Conservation (phyloP, 1,139 yeast genomes). For the Kodamaea sp. region DNA sequence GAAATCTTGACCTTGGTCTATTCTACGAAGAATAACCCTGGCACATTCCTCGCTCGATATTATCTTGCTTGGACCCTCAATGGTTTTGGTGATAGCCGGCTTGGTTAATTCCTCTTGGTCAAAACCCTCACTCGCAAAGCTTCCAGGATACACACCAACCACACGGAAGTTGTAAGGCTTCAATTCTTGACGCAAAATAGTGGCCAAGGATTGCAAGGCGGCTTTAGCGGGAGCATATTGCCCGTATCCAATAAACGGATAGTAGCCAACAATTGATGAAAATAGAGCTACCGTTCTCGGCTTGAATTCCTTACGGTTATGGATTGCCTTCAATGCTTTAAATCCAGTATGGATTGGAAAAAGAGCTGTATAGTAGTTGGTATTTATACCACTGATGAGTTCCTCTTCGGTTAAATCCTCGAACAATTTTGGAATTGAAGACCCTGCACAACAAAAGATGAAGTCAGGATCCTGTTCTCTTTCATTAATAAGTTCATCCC, state of each 20-base stretch:
- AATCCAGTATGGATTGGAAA: slow-evolving; percentile 67
- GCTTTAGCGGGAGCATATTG: slow-evolving; percentile 91
- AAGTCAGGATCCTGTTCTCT: slow-evolving; percentile 59
- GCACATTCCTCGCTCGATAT: slow-evolving; percentile 72
- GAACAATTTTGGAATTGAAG: slow-evolving; percentile 78
- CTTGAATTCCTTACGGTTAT: slow-evolving; percentile 19
- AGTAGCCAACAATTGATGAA: slow-evolving; percentile 80
- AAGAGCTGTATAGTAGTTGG: slow-evolving; percentile 74
- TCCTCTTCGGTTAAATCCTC: slow-evolving; percentile 62
- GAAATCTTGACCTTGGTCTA: slow-evolving; percentile 69
- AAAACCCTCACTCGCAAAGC: slow-evolving; percentile 86
- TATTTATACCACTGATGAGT: slow-evolving; percentile 58
- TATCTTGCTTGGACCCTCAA: slow-evolving; percentile 84
- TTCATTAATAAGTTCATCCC: slow-evolving; percentile 26
- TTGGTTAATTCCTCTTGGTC: slow-evolving; percentile 79
- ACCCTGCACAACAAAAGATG: slow-evolving; percentile 86
- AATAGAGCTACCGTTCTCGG: slow-evolving; percentile 68
- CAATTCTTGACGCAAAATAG: slow-evolving; percentile 80
- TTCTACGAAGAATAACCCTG: slow-evolving; percentile 52
- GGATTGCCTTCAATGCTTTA: slow-evolving; percentile 32
- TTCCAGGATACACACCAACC: slow-evolving; percentile 77
- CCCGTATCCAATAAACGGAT: slow-evolving; percentile 86
- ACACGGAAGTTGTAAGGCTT: slow-evolving; percentile 64
- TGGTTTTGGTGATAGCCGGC: slow-evolving; percentile 76
- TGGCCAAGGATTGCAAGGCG: slow-evolving; percentile 75